Base-by-base conservation (phyloP, 2,329 filamentous ascomycete species). In the Fusarium devonianum region DNA sequence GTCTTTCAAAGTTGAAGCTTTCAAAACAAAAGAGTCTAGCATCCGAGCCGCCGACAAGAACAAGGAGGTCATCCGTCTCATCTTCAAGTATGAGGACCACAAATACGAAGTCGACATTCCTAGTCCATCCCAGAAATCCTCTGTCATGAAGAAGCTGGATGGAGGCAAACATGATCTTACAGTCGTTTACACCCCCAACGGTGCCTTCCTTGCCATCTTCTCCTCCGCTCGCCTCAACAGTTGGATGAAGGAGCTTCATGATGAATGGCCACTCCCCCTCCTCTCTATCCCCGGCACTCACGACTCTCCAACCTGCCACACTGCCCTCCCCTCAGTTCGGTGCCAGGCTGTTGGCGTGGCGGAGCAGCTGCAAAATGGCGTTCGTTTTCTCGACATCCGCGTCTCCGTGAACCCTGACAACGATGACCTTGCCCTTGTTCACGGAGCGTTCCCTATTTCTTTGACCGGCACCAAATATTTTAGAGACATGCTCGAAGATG, bases 211-310 rank as follows among this genome's bases (percentile, higher is more conserved):
- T 8, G 73, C 83, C 29, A 77, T 97, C 53, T 86, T 87, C 73
- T 90, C 86, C 54, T 91, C 86, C 5, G 81, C 86, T 12, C 80
- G 84, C 43, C 81, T 92, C 38, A 69, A 84, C 54, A 74, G 78
- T 42, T 96, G 94, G 94, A 97, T 97, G 92, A 73, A 78, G 47
- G 80, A 86, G 53, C 79, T 97, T 30, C 78, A 81, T 52, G 83
- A 92, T 65, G 80, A 85, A 14, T 87, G 84, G 40, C 85, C 90
- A 2, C 78, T 97, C 4, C 89, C 90, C 1, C 81, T 87, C 3
- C 83, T 99, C 38, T 94, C 89, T 38, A 94, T 97, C 56, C 94
- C 94, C 0, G 94, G 94, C 57, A 97, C 94, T 0, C 94, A 99
- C 78, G 97, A 99, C 75, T 90, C 89, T 13, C 90, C 94, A 6